Evolutionary conservation across 2,329 filamentous ascomycete genomes (phyloP).

Genomic region (Metarhizium sp.): DNA sequence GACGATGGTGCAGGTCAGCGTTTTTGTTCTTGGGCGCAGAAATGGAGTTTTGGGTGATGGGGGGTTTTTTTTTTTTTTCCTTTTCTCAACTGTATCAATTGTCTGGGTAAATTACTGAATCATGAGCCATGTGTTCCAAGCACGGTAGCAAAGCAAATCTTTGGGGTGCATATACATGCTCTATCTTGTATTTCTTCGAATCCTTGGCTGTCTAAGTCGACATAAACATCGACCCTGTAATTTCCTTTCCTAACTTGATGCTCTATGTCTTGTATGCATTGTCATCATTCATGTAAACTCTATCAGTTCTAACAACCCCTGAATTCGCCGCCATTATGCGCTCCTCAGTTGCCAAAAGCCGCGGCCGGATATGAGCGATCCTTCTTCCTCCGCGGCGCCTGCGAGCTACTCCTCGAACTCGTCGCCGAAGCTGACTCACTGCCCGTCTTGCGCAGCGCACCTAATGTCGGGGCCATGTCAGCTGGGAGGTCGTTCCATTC

Average conservation of each 20-base stretch:
- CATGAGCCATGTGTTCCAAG: not conserved
- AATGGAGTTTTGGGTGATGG: conserved; percentile 3
- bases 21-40: conserved; percentile 2
- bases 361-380: conserved; percentile 54
- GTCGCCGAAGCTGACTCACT: conserved; percentile 28
- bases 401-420: conserved; percentile 48
- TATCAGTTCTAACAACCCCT: not conserved
- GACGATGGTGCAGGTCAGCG: not conserved
- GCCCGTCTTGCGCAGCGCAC: conserved; percentile 16
- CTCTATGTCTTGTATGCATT: not conserved
- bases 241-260: not conserved
- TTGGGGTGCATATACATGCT: not conserved
- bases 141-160: not conserved
- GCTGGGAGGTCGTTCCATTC: conserved; percentile 59
- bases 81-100: not conserved
- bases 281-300: not conserved
- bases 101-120: not conserved
- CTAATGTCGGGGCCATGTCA: conserved; percentile 40
- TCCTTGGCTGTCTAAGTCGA: no score
- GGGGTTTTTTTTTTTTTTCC: not conserved
- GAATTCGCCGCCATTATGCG: not conserved
- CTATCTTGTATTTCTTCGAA: not conserved
- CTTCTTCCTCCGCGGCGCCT: conserved; percentile 43
- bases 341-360: conserved; percentile 40
- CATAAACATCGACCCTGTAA: no score